These are phyloP conservation scores for Alternaria conjuncta DNA, from an alignment of 2,329 filamentous ascomycete genomes.

Conservation along the genomic window DNA sequence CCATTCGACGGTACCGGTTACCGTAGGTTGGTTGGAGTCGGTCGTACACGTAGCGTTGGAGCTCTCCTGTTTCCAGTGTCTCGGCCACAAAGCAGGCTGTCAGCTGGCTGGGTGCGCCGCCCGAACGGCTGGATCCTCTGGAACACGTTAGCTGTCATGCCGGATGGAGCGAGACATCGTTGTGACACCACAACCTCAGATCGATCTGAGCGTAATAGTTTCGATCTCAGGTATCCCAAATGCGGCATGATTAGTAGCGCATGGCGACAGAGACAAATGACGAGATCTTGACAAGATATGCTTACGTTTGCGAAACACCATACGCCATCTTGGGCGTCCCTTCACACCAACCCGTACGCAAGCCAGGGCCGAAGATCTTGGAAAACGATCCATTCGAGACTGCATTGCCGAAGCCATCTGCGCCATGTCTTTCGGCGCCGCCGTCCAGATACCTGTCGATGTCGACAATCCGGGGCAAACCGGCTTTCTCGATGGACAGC, in stretches of 20 bases:
- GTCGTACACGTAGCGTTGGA: conserved; percentile 61
- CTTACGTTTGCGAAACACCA: conserved; percentile 66
- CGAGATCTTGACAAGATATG: neutral
- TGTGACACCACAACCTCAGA: neutral
- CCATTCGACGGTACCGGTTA: conserved; percentile 61
- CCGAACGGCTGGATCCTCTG: conserved; percentile 64
- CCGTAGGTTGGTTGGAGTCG: conserved; percentile 64
- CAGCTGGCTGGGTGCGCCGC: conserved; percentile 66
- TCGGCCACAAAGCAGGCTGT: conserved; percentile 63
- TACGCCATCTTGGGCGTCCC: conserved; percentile 67
- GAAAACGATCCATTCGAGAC: conserved; percentile 89
- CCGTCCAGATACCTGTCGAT: conserved; percentile 73
- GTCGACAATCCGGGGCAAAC: conserved; percentile 76
- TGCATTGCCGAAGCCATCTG: conserved; percentile 75
- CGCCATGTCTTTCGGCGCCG: conserved; percentile 53
- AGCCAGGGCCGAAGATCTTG: conserved; percentile 83
- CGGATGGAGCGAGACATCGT: conserved; percentile 7
- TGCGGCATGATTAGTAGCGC: neutral
- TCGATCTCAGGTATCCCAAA: neutral
- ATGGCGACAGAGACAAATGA: neutral
- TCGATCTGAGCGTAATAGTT: neutral
- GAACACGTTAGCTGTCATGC: conserved; percentile 28
- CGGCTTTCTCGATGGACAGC: conserved; percentile 49
- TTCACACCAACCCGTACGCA: conserved; percentile 89
- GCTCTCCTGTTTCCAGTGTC: conserved; percentile 58